A percentile compares a stretch with the other conserved stretches of the same genome.
Conservation (phyloP, 176 grass and related monocot species). For the Cymbopogon citratus region DNA sequence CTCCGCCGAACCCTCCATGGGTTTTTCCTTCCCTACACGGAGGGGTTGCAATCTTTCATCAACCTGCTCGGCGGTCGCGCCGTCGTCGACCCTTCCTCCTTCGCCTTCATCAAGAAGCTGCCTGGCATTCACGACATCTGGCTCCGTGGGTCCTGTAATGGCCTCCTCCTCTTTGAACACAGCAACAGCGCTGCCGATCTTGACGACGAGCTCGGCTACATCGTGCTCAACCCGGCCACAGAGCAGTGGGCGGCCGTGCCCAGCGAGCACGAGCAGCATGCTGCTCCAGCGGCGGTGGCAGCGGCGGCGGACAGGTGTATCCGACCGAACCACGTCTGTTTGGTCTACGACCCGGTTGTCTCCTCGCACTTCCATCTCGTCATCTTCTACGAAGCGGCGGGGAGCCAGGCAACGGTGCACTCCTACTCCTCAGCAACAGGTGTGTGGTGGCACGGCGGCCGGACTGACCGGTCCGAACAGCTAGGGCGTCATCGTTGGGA, state of each 20-base stretch:
- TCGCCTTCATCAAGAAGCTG: background rate
- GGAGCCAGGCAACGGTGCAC: background rate
- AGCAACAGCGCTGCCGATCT: no score
- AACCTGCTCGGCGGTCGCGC: background rate
- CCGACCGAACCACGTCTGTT: background rate
- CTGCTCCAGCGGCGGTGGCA: no score
- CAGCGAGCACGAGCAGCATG: background rate
- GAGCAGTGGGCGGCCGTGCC: constrained; percentile 3
- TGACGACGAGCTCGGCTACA: background rate
- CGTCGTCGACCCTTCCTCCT: background rate
- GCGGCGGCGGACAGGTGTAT: background rate
- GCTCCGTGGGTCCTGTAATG: background rate
- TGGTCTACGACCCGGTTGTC: background rate
- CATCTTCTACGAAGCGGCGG: background rate
- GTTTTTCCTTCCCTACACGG: background rate
- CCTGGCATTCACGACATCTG: background rate
- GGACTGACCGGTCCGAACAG: background rate
- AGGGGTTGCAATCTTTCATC: background rate
- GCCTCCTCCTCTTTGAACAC: background rate
- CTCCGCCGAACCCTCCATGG: constrained; percentile 1
- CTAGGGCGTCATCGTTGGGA: background rate
- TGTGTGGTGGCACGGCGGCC: background rate
- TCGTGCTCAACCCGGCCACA: background rate
- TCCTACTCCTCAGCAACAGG: background rate
- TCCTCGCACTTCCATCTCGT: background rate